Conservation (phyloP, 148 eudicot genomes). For the Rhododendron ferrugineum region DNA sequence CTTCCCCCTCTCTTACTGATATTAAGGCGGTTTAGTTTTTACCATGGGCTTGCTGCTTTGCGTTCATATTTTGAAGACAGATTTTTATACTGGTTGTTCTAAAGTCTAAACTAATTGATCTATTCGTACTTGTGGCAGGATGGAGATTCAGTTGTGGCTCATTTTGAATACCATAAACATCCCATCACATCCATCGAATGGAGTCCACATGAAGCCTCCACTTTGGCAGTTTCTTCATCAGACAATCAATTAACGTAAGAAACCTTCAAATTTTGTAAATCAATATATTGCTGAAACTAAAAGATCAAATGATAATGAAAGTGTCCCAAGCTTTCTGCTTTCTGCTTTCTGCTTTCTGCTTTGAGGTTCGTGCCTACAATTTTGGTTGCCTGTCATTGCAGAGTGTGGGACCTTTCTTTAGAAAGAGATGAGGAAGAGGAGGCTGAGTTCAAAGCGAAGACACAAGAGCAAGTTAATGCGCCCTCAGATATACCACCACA, state of each 20-base stretch:
- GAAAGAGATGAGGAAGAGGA: constrained; percentile 98
- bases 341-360: no score
- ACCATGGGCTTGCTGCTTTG: not conserved
- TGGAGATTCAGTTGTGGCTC: constrained; percentile 69
- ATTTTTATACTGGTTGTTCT: not conserved
- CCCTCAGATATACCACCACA: constrained; percentile 91
- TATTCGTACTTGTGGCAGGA: constrained; percentile 39
- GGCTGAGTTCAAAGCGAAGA: constrained; percentile 81
- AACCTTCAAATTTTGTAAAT: not conserved
- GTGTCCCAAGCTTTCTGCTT: not conserved
- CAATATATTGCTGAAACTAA: not conserved
- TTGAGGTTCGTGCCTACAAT: not conserved
- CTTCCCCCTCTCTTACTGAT: not conserved
- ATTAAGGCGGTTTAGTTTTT: not conserved
- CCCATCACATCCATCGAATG: constrained; percentile 97
- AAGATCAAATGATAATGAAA: not conserved
- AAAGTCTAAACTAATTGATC: not conserved
- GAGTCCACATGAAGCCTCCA: constrained; percentile 93
- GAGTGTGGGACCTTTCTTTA: constrained; percentile 88
- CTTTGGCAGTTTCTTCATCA: constrained; percentile 78
- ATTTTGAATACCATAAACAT: constrained; percentile 83
- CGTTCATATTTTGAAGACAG: not conserved
- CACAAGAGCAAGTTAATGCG: constrained; percentile 59
- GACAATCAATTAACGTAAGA: constrained; percentile 94
- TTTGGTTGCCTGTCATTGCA: constrained; percentile 12